Conservation (phyloP, 352 stramenopile genomes). For the Phytophthora litchii region DNA sequence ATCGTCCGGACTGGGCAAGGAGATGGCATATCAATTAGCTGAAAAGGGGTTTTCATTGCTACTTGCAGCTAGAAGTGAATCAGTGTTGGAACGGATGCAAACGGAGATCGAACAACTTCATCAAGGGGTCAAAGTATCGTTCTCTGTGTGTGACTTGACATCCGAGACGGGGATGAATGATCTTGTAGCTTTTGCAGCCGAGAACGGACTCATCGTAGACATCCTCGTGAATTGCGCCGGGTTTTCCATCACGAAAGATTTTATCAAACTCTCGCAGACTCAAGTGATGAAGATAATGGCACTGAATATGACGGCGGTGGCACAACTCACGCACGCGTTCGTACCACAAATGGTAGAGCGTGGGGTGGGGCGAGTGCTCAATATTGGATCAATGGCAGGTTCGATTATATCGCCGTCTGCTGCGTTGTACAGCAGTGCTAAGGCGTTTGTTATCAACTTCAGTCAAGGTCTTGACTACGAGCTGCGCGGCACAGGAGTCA, state of each 20-base stretch:
- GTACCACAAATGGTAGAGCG: slow-evolving; percentile 73
- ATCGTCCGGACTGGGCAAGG: slow-evolving; percentile 66
- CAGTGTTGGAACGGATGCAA: slow-evolving; percentile 58
- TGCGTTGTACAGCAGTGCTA: slow-evolving; percentile 72
- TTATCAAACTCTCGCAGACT: slow-evolving; percentile 36
- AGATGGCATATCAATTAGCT: slow-evolving; percentile 70
- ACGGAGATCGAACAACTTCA: slow-evolving; percentile 57
- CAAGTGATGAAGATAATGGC: slow-evolving; percentile 61
- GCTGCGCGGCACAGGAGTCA: slow-evolving; percentile 59
- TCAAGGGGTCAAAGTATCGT: slow-evolving; percentile 39
- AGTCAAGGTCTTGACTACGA: slow-evolving; percentile 78
- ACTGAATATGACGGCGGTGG: slow-evolving; percentile 60
- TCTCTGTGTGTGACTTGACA: slow-evolving; percentile 54
- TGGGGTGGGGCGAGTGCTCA: slow-evolving; percentile 71
- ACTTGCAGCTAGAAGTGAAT: slow-evolving; percentile 49
- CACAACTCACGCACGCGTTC: slow-evolving; percentile 60
- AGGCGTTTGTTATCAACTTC: slow-evolving; percentile 73
- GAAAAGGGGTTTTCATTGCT: slow-evolving; percentile 71
- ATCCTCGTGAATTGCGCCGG: slow-evolving; percentile 83
- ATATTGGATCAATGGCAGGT: slow-evolving; percentile 67
- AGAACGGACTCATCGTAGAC: slow-evolving; percentile 64
- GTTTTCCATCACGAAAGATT: slow-evolving; percentile 42
- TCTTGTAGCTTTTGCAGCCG: slow-evolving; percentile 41
- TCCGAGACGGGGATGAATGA: slow-evolving; percentile 39
- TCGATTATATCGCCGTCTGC: slow-evolving; percentile 56